These are phyloP conservation scores for Bacidia gigantensis DNA, from an alignment of 495 filamentous ascomycete species.

Conservation along the genomic window DNA sequence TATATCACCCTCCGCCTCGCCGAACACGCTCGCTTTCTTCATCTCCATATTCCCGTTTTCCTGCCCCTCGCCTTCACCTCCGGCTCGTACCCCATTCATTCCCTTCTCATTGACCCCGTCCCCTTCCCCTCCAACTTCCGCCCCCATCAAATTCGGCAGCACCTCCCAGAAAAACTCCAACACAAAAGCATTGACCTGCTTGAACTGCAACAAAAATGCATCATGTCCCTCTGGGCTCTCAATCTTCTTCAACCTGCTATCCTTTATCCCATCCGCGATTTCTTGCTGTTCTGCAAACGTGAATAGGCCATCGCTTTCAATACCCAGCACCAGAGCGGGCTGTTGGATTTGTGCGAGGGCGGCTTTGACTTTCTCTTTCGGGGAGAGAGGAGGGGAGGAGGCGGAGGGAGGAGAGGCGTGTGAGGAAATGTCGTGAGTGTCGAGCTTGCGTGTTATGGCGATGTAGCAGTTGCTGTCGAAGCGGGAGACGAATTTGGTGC, in stretches of 20 bases:
- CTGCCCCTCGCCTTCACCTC: constrained; percentile 23
- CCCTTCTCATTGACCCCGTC: constrained; percentile 28
- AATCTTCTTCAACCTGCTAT: constrained; percentile 67
- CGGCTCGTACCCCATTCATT: constrained; percentile 17
- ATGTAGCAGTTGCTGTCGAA: constrained; percentile 99
- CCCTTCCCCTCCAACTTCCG: constrained; percentile 23
- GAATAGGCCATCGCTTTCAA: constrained; percentile 88
- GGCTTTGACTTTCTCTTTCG: constrained; percentile 35
- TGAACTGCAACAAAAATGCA: constrained; percentile 90
- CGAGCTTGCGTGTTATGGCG: constrained; percentile 95
- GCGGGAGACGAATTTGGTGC: constrained; percentile 86
- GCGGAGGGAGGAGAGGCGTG: constrained; percentile 18
- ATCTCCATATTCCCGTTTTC: constrained; percentile 29
- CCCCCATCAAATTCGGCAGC: constrained; percentile 73
- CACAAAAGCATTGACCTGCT: constrained; percentile 86
- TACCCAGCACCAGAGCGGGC: constrained; percentile 78
- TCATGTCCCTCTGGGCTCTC: constrained; percentile 92
- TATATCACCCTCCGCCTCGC: constrained; percentile 91
- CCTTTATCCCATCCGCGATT: constrained; percentile 66
- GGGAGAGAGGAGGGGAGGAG: neutral
- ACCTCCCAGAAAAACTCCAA: constrained; percentile 70
- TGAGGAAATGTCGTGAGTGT: constrained; percentile 88
- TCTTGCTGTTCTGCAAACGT: constrained; percentile 94
- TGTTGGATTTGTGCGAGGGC: constrained; percentile 76
- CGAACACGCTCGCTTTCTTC: constrained; percentile 76